Evolutionary conservation across 805 yeast species (phyloP).

Genomic region (Jamesozyma jinghongensis): DNA sequence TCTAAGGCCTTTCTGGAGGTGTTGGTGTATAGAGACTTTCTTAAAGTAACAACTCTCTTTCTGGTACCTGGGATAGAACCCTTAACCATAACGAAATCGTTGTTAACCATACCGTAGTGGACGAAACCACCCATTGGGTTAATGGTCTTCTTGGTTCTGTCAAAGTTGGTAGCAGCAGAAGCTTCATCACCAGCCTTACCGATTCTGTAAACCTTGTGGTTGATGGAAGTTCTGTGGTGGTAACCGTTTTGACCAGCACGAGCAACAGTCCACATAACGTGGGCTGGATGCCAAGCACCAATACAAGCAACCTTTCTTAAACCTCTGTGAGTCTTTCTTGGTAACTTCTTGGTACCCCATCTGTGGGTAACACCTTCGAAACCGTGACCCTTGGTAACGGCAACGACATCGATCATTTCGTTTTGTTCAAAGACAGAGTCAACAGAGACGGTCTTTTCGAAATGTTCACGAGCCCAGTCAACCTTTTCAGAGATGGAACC

Average conservation of each 20-base stretch:
- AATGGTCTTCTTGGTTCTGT: conserved; percentile 99
- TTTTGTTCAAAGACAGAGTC: conserved; percentile 96
- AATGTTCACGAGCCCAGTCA: conserved; percentile 97
- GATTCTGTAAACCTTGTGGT: conserved; percentile 99
- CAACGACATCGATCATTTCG: conserved; percentile 97
- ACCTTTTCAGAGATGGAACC: conserved; percentile 97
- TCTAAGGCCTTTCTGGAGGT: conserved; percentile 97
- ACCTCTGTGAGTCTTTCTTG: conserved; percentile 99
- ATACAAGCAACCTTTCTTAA: conserved; percentile 99
- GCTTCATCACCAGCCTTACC: conserved; percentile 95
- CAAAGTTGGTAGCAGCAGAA: conserved; percentile 92
- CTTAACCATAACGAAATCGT: conserved; percentile 95
- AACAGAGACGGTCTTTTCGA: conserved; percentile 96
- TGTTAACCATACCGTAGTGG: conserved; percentile 95
- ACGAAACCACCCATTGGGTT: conserved; percentile 99
- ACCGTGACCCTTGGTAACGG: conserved; percentile 99
- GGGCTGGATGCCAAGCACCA: conserved; percentile 99
- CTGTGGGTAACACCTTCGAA: conserved; percentile 99
- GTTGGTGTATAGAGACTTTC: conserved; percentile 97
- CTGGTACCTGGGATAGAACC: conserved; percentile 99
- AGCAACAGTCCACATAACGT: conserved; percentile 99
- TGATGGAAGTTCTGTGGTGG: conserved; percentile 99
- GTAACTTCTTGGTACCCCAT: conserved; percentile 99
- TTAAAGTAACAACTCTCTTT: conserved; percentile 98
- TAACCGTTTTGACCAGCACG: conserved; percentile 99